phyloP scores from a whole-genome alignment of 345 rosid genomes.

The Mercurialis annua region DNA sequence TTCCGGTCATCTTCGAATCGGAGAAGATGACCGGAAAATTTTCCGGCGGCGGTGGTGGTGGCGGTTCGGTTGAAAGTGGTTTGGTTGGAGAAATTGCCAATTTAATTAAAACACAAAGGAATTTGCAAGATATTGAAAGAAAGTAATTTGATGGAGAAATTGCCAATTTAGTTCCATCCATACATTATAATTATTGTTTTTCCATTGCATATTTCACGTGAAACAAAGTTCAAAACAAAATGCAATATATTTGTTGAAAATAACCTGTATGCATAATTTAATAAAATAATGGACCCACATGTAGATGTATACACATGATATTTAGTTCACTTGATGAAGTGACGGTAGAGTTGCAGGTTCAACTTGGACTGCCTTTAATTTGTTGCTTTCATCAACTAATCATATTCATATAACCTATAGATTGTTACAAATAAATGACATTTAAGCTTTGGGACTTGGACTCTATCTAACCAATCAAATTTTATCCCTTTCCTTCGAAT shows the following conservation, averaged over 20 bases:
- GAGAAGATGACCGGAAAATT: too few species aligned
- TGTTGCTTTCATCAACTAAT: not conserved
- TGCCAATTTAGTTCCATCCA: too few species aligned
- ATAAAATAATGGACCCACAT: not conserved
- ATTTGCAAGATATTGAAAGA: too few species aligned
- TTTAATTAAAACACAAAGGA: too few species aligned
- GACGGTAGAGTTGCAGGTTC: slow-evolving; percentile 7
- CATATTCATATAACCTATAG: not conserved
- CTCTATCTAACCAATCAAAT: not conserved
- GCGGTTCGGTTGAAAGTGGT: too few species aligned
- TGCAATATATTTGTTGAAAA: not conserved
- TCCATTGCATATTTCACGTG: too few species aligned
- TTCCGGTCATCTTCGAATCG: too few species aligned
- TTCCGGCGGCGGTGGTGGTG: too few species aligned
- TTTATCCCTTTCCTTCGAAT: not conserved
- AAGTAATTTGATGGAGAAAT: too few species aligned
- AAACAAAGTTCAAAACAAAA: not conserved
- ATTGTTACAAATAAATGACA: slow-evolving; percentile 10
- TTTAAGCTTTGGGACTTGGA: slow-evolving; percentile 4
- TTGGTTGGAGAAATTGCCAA: too few species aligned
- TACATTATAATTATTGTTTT: not conserved
- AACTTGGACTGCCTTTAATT: not conserved
- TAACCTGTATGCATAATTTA: not conserved
- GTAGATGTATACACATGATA: not conserved
- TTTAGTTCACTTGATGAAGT: not conserved